These are phyloP conservation scores for Naganishia kalamii DNA, from an alignment of 768 basidiomycete genomes.

Conservation along the genomic window DNA sequence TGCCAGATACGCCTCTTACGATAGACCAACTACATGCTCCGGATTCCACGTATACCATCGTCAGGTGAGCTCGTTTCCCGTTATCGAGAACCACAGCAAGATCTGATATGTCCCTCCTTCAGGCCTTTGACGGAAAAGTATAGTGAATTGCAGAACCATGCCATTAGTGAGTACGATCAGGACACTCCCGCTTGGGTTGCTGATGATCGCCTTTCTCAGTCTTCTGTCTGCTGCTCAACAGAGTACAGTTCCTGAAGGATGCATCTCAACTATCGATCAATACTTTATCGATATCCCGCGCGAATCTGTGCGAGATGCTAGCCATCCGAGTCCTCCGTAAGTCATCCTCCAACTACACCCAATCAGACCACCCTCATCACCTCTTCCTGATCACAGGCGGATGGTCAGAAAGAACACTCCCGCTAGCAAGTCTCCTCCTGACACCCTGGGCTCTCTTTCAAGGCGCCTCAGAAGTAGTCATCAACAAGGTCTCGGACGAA, in stretches of 20 bases:
- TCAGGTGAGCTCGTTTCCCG: slow-evolving; percentile 46
- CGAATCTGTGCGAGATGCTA: slow-evolving; percentile 79
- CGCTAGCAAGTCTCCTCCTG: slow-evolving; percentile 41
- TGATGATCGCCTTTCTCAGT: slow-evolving; percentile 44
- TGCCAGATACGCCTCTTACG: slow-evolving; percentile 63
- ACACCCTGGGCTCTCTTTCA: slow-evolving; percentile 46
- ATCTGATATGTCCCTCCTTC: not conserved
- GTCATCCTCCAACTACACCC: slow-evolving; percentile 28
- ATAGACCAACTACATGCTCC: slow-evolving; percentile 76
- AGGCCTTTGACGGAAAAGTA: slow-evolving; percentile 86
- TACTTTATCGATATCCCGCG: slow-evolving; percentile 65
- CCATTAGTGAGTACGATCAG: slow-evolving; percentile 49
- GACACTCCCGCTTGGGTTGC: not conserved
- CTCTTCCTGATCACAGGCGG: slow-evolving; percentile 29
- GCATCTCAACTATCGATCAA: slow-evolving; percentile 60
- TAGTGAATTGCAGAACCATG: slow-evolving; percentile 67
- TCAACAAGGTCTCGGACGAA: slow-evolving; percentile 39
- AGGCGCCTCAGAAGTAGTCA: slow-evolving; percentile 41
- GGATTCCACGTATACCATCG: slow-evolving; percentile 82
- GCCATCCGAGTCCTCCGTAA: slow-evolving; percentile 72
- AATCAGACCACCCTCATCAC: not conserved
- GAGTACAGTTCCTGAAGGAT: slow-evolving; percentile 76
- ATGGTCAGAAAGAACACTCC: slow-evolving; percentile 45
- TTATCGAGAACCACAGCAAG: not conserved
- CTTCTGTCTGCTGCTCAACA: slow-evolving; percentile 81